Percentiles rank a stretch among this genome's conserved stretches.
Evolutionary conservation across 345 rosid species (phyloP).

Genomic region (Balakata baccata): DNA sequence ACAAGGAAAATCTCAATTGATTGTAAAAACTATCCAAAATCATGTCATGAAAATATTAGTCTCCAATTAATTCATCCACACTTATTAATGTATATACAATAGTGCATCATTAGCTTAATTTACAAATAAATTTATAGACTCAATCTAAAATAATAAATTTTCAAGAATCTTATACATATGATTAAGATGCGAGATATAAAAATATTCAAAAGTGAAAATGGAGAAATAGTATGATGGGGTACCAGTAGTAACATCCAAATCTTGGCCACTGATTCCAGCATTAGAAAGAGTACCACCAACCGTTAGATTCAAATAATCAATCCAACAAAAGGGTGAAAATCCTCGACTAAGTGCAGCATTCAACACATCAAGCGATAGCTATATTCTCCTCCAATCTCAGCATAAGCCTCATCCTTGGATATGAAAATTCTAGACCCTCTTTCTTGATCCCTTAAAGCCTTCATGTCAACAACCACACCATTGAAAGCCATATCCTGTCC

Average conservation of each 20-base stretch:
- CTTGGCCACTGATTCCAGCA: constrained; percentile 35
- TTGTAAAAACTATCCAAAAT: too few species aligned
- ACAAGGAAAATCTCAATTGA: too few species aligned
- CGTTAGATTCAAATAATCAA: constrained; percentile 21
- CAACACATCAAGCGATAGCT: constrained; percentile 26
- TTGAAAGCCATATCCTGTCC: constrained; percentile 24
- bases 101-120: too few species aligned
- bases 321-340: constrained; percentile 26
- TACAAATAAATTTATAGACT: too few species aligned
- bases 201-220: too few species aligned
- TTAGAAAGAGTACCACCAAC: constrained; percentile 35
- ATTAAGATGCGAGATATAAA: too few species aligned
- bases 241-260: constrained; percentile 30
- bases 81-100: too few species aligned
- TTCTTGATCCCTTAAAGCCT: neutral
- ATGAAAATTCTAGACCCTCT: neutral
- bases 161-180: too few species aligned
- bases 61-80: too few species aligned
- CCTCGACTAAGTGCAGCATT: constrained; percentile 7
- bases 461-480: constrained; percentile 28
- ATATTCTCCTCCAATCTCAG: constrained; percentile 26
- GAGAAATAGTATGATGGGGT: too few species aligned
- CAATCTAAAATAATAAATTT: too few species aligned
- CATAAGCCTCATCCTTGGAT: neutral
- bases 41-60: too few species aligned